Evolutionary conservation across 1,139 yeast species (phyloP), one percentile per base, ranked within the genome.

Genomic region (Kluyveromyces sp.): DNA sequence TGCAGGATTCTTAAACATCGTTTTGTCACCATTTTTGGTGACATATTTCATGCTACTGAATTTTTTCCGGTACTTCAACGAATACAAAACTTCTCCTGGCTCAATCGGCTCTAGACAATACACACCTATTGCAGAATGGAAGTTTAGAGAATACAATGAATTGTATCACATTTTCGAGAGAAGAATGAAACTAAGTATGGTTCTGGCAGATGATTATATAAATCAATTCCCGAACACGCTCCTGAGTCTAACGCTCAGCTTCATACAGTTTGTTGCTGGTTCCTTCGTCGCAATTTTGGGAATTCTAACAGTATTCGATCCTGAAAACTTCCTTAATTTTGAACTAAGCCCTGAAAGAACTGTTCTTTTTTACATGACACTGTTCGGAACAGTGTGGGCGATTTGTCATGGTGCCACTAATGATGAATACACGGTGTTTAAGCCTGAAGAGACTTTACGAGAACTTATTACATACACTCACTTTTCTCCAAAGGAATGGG

Each of bases 101-200:
- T 72, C 89, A 11, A 71, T 92, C 44, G 81, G 95, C 8, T 81
- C 89, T 1, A 71, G 98, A 40, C 95, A 87, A 56, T 92, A 87
- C 58, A 87, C 97, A 0, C 96, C 96, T 0, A 76, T 78, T 63
- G 96, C 97, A 0, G 92, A 86, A 58, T 92, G 98, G 97, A 86
- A 83, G 60, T 75, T 94, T 58, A 71, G 98, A 45, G 98, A 92
- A 59, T 87, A 84, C 60, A 92, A 92, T 60, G 99, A 92, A 61
- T 70, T 92, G 16, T 87, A 87, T 34, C 98, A 92, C 64, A 72
- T 92, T 34, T 92, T 92, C 62, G 79, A 79, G 46, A 78, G 81
- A 53, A 70, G 99, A 41, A 66, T 94, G 36, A 84, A 80, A 43
- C 65, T 85, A 52, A 85, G 96, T 40, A 75, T 78, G 35, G 83